Percentiles rank a stretch among this genome's conserved stretches.
Conservation (phyloP, 2,329 filamentous ascomycete species). For the Apiospora sp. region DNA sequence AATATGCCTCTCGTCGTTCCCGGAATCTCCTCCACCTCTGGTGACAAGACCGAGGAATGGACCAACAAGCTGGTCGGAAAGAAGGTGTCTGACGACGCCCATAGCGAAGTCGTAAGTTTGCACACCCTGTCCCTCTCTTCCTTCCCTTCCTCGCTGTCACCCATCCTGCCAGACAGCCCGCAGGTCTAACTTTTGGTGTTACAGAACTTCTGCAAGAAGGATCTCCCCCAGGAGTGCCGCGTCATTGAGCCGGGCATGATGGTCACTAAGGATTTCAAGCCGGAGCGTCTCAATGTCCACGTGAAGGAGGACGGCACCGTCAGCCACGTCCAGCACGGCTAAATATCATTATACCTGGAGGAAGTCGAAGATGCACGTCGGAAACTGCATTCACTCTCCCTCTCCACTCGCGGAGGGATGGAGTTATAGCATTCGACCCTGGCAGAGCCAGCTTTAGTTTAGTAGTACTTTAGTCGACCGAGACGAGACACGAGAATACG, state of each 20-base stretch:
- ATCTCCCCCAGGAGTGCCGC: slow-evolving; percentile 64
- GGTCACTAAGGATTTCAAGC: slow-evolving; percentile 64
- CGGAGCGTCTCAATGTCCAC: slow-evolving; percentile 65
- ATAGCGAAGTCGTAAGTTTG: slow-evolving; percentile 60
- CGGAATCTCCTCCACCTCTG: slow-evolving; percentile 57
- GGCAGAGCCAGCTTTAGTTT: slow-evolving; percentile 23
- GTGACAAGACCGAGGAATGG: slow-evolving; percentile 63
- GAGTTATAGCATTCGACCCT: slow-evolving; percentile 3
- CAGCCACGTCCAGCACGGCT: slow-evolving; percentile 65
- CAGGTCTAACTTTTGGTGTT: slow-evolving; percentile 11
- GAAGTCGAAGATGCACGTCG: background rate
- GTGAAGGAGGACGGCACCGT: slow-evolving; percentile 68
- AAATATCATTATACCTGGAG: slow-evolving; percentile 29
- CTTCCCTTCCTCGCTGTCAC: slow-evolving; percentile 20
- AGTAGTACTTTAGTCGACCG: slow-evolving; percentile 24
- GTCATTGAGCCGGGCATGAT: slow-evolving; percentile 65
- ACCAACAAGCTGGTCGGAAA: slow-evolving; percentile 69
- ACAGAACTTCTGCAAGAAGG: slow-evolving; percentile 67
- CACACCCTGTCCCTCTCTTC: background rate
- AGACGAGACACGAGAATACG: slow-evolving; percentile 28
- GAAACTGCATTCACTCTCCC: background rate
- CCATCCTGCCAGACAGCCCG: background rate
- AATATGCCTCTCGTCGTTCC: slow-evolving; percentile 73
- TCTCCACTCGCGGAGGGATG: background rate
- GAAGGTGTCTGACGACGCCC: slow-evolving; percentile 60